These are phyloP conservation scores for Fusarium tuaranense DNA, from an alignment of 2,329 filamentous ascomycete species.

Conservation along the genomic window DNA sequence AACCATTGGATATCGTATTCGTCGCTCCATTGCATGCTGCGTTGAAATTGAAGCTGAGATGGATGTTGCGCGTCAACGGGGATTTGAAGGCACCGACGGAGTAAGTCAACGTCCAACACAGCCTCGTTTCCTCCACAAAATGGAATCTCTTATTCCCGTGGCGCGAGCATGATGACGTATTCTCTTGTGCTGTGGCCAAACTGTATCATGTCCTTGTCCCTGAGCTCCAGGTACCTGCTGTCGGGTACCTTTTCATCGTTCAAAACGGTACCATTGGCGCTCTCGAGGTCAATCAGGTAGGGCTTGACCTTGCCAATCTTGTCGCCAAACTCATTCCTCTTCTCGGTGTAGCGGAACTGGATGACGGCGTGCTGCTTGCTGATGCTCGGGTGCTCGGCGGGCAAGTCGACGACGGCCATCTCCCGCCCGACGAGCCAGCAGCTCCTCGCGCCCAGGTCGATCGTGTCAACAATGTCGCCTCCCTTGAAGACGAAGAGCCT, in stretches of 20 bases:
- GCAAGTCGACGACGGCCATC: slow-evolving; percentile 81
- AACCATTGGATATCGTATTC: not conserved
- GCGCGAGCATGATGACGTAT: slow-evolving; percentile 91
- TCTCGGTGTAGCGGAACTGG: slow-evolving; percentile 89
- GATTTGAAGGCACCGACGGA: not conserved
- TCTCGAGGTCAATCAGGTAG: slow-evolving; percentile 94
- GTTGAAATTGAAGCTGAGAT: not conserved
- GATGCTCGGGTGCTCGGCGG: slow-evolving; percentile 89
- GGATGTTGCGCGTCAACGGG: not conserved
- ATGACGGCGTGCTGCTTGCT: slow-evolving; percentile 97
- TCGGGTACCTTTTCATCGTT: slow-evolving; percentile 81
- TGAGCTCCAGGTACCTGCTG: slow-evolving; percentile 86
- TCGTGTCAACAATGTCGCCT: slow-evolving; percentile 81
- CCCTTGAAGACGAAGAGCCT: slow-evolving; percentile 94
- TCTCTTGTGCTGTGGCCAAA: slow-evolving; percentile 92
- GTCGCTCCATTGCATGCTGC: not conserved
- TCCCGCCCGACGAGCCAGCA: slow-evolving; percentile 95
- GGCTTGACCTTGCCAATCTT: slow-evolving; percentile 82
- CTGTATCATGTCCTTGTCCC: slow-evolving; percentile 87
- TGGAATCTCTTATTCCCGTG: slow-evolving; percentile 51
- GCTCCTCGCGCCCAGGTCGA: slow-evolving; percentile 80
- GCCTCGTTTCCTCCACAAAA: not conserved
- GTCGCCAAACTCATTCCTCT: slow-evolving; percentile 88
- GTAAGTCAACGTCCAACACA: not conserved
- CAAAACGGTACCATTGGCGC: slow-evolving; percentile 87